Evolutionary conservation across 2,329 filamentous ascomycete species (phyloP), one percentile per base, ranked within the genome.

Genomic region (Cordyceps farinosa): DNA sequence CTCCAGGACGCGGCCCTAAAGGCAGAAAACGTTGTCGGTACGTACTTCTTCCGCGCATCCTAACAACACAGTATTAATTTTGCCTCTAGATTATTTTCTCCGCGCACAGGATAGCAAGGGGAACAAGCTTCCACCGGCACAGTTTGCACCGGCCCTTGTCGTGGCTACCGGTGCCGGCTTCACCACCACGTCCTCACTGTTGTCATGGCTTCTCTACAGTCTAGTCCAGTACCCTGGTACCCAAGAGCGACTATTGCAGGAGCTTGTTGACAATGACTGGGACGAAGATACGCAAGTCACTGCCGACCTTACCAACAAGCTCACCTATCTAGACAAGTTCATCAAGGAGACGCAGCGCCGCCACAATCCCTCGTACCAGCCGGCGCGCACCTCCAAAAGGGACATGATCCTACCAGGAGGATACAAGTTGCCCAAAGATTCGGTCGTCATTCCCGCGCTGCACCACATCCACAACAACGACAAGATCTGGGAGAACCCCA

Each of bases 281-380:
- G 70, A 74, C 48, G 76, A 78, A 9, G 68, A 79, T 15, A 82
- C 76, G 0, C 70, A 78, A 47, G 73, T 81, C 30, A 81, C 80
- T 0, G 73, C 79, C 1, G 83, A 85, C 10, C 65, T 80, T 3
- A 80, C 79, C 2, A 73, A 79, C 57, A 73, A 76, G 50, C 77
- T 87, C 6, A 69, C 74, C 2, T 86, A 81, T 72, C 77, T 85
- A 9, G 84, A 86, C 70, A 79, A 80, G 53, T 85, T 81, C 70
- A 74, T 88, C 76, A 87, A 87, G 71, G 85, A 88, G 70, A 84
- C 79, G 1, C 84, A 85, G 69, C 79, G 85, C 2, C 76, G 77
- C 3, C 85, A 87, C 74, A 87, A 84, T 72, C 82, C 85, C 0
- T 84, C 83, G 0, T 88, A 82, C 74, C 85, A 88, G 67, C 83